Percentiles rank a stretch among this genome's conserved stretches.
phyloP scores from a whole-genome alignment of 108 stramenopile genomes.

The Schizochytrium sp. region DNA sequence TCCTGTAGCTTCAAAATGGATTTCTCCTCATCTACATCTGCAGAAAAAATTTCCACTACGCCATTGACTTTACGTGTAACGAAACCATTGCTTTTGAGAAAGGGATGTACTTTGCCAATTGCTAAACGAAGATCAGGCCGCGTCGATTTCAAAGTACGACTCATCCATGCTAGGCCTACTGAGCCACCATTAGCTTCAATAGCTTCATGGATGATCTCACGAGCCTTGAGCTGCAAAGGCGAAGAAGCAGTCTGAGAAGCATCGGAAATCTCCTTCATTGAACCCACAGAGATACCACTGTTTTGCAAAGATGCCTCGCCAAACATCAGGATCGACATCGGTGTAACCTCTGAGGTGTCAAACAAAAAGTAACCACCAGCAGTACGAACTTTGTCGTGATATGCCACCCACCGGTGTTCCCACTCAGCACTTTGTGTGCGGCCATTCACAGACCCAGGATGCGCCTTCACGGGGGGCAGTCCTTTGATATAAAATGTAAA shows the following conservation, averaged over 20 bases:
- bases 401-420: constrained; percentile 65
- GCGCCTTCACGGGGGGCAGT: constrained; percentile 80
- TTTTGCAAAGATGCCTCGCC: constrained; percentile 71
- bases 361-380: constrained; percentile 80
- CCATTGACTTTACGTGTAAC: not conserved
- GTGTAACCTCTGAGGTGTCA: constrained; percentile 78
- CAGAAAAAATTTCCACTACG: not conserved
- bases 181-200: constrained; percentile 2
- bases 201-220: not conserved
- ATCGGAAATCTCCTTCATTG: not conserved
- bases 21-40: not conserved
- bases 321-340: constrained; percentile 80
- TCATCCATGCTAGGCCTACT: constrained; percentile 22
- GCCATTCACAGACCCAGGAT: constrained; percentile 78
- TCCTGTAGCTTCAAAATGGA: constrained; percentile 16
- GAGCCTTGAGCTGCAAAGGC: not conserved
- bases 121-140: not conserved
- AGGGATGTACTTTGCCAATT: constrained; percentile 31
- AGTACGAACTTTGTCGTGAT: constrained; percentile 85
- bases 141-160: not conserved
- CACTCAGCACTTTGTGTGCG: constrained; percentile 71
- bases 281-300: not conserved
- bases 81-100: not conserved
- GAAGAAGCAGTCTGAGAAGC: not conserved
- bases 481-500: constrained; percentile 75